A percentile compares a stretch with the other conserved stretches of the same genome.
Conservation (phyloP, 2,329 filamentous ascomycete genomes). For the Cladosporium sp. region DNA sequence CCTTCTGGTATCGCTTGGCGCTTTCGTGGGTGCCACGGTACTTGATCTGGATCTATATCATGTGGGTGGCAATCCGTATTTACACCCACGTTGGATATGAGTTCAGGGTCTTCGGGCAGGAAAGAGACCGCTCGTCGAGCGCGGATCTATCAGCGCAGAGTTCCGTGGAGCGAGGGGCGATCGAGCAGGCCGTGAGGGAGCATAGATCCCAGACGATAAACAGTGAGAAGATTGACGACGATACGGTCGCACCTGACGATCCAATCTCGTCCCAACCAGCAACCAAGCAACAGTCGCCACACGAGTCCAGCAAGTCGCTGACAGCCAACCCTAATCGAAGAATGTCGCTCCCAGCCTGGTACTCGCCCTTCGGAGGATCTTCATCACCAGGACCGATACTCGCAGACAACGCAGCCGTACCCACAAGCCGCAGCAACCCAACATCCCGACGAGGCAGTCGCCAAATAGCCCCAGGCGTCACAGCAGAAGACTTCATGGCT, state of each 20-base stretch:
- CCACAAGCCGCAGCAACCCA: conserved; percentile 19
- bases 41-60: conserved; percentile 59
- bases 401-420: background rate
- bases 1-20: conserved; percentile 63
- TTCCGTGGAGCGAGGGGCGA: conserved; percentile 1
- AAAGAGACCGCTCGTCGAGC: conserved; percentile 20
- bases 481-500: conserved; percentile 26
- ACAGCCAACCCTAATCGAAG: conserved; percentile 14
- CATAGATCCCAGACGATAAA: background rate
- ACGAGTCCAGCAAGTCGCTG: background rate
- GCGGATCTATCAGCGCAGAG: conserved; percentile 5
- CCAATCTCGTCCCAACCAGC: background rate
- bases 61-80: conserved; percentile 62
- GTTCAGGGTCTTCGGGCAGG: conserved; percentile 34
- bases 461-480: conserved; percentile 17
- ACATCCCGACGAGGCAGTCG: conserved; percentile 26
- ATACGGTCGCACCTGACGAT: conserved; percentile 24
- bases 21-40: conserved; percentile 72
- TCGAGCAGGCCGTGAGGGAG: background rate
- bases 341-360: conserved; percentile 21
- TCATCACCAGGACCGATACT: background rate
- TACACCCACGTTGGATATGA: conserved; percentile 59
- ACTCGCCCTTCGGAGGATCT: conserved; percentile 16
- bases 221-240: conserved; percentile 10
- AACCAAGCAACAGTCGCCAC: background rate